Conservation (phyloP, 345 rosid genomes). For the Ceriops zippeliana region DNA sequence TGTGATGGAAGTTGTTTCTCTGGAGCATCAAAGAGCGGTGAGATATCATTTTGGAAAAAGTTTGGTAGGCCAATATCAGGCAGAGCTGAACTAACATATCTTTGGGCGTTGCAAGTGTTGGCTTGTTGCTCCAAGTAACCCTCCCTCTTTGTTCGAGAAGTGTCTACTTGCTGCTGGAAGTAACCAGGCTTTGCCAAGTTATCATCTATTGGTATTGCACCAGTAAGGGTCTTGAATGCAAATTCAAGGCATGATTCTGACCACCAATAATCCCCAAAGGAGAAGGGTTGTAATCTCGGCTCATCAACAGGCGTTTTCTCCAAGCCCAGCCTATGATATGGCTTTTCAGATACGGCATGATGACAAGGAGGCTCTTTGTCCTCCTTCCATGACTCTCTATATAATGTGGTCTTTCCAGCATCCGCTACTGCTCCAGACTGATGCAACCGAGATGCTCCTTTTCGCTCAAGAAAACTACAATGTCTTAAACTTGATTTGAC, state of each 20-base stretch:
- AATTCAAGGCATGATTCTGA: constrained; percentile 42
- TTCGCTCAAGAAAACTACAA: background rate
- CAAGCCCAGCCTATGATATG: background rate
- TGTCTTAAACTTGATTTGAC: background rate
- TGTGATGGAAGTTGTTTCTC: constrained; percentile 22
- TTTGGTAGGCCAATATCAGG: constrained; percentile 37
- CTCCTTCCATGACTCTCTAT: constrained; percentile 13
- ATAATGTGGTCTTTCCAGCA: background rate
- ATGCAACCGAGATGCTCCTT: constrained; percentile 23
- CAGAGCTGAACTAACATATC: constrained; percentile 22
- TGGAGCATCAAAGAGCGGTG: constrained; percentile 19
- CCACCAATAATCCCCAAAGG: constrained; percentile 42
- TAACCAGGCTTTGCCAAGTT: constrained; percentile 34
- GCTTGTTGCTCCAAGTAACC: background rate
- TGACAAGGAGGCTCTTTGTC: constrained; percentile 16
- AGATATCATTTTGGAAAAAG: constrained; percentile 28
- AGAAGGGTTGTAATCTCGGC: constrained; percentile 11
- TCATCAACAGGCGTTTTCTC: constrained; percentile 14
- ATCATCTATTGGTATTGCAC: constrained; percentile 28
- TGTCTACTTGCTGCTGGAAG: constrained; percentile 34
- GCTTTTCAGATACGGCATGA: constrained; percentile 8
- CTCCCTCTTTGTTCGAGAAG: constrained; percentile 7
- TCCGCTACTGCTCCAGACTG: background rate
- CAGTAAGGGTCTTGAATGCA: constrained; percentile 50
- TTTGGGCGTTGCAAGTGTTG: background rate